phyloP scores from a whole-genome alignment of 2,329 filamentous ascomycete genomes.

The Salinomyces thailandicus region DNA sequence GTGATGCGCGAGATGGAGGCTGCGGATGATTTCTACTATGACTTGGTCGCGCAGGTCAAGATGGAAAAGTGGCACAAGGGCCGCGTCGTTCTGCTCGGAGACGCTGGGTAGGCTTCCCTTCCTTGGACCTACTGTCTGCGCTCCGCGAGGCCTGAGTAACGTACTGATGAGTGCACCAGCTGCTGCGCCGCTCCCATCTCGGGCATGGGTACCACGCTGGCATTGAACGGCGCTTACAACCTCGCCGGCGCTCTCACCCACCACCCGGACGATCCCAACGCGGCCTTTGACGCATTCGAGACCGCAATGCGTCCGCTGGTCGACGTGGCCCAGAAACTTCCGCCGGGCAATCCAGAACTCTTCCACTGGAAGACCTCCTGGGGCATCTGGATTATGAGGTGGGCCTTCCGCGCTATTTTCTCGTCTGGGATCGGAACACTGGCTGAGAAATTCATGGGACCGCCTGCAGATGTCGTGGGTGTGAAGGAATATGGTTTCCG shows the following conservation, averaged over 20 bases:
- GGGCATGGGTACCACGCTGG: constrained; percentile 28
- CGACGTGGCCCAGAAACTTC: constrained; percentile 12
- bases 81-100: constrained; percentile 21
- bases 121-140: not conserved
- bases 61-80: constrained; percentile 22
- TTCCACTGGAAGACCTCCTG: constrained; percentile 6
- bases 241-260: constrained; percentile 21
- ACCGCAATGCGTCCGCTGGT: constrained; percentile 13
- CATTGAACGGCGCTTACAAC: constrained; percentile 25
- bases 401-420: not conserved
- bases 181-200: constrained; percentile 24
- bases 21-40: constrained; percentile 25
- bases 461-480: not conserved
- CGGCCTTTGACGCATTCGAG: constrained; percentile 14
- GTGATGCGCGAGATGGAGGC: constrained; percentile 19
- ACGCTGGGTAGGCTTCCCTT: constrained; percentile 16
- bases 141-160: too few relatives aligned
- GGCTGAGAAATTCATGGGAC: not conserved
- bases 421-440: not conserved
- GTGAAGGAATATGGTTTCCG: not conserved
- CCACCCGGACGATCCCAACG: constrained; percentile 11
- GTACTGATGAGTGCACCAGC: constrained; percentile 5
- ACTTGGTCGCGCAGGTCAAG: constrained; percentile 23
- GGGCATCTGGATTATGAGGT: constrained; percentile 5
- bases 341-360: constrained; percentile 4